Conservation (phyloP, 1,284 basidiomycete genomes). For the Pseudozyma sp. region DNA sequence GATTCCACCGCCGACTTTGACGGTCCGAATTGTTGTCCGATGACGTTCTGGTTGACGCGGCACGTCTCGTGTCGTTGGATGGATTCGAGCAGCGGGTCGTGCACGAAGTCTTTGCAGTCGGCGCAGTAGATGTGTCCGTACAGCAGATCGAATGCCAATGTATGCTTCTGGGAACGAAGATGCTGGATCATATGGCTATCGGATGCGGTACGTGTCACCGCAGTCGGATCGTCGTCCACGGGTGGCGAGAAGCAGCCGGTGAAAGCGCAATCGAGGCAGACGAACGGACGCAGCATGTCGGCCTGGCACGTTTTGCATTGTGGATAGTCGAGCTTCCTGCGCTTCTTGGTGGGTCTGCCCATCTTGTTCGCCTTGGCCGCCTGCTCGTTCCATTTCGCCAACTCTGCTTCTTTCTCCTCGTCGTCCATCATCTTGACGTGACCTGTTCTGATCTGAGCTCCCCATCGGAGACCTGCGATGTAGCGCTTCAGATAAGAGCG, state of each 20-base stretch:
- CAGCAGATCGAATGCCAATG: constrained; percentile 59
- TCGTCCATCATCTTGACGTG: constrained; percentile 50
- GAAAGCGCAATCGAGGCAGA: constrained; percentile 63
- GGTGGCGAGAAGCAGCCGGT: constrained; percentile 58
- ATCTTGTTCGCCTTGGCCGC: constrained; percentile 34
- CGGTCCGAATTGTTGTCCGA: constrained; percentile 33
- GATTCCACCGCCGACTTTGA: constrained; percentile 18
- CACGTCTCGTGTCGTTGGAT: constrained; percentile 37
- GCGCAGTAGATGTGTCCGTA: constrained; percentile 64
- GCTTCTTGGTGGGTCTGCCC: constrained; percentile 26
- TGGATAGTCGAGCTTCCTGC: constrained; percentile 58
- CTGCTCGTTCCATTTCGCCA: constrained; percentile 11
- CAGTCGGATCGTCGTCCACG: constrained; percentile 25
- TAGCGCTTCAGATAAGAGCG: constrained; percentile 49
- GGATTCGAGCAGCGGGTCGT: constrained; percentile 59
- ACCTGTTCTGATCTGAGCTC: constrained; percentile 51
- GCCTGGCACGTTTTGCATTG: constrained; percentile 54
- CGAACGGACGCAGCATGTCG: constrained; percentile 61
- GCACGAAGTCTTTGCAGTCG: constrained; percentile 61
- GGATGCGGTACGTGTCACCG: constrained; percentile 13
- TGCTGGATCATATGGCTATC: constrained; percentile 52
- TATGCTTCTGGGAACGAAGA: constrained; percentile 17
- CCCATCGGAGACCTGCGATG: constrained; percentile 59
- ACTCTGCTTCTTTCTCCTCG: constrained; percentile 39
- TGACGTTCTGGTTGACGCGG: constrained; percentile 21